Percentiles rank a stretch among this genome's conserved stretches.
These are phyloP conservation scores for Cercospora zeina DNA, from an alignment of 2,329 filamentous ascomycete genomes.

Conservation along the genomic window DNA sequence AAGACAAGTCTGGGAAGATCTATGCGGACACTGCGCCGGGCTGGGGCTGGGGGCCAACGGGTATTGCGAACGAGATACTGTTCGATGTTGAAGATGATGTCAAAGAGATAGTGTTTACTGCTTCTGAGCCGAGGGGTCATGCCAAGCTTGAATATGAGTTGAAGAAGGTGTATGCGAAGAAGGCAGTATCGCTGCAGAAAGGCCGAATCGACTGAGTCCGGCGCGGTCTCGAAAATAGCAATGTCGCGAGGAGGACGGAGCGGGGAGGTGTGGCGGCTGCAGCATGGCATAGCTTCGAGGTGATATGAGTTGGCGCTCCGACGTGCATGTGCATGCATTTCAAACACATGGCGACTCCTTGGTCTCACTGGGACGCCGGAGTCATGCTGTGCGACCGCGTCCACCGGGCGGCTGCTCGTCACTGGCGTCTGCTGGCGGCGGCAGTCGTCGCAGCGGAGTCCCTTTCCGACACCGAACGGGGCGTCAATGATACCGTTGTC, in stretches of 20 bases:
- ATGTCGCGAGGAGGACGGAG: not conserved
- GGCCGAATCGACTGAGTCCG: not conserved
- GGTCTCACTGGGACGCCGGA: constrained; percentile 1
- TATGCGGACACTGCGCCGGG: constrained; percentile 8
- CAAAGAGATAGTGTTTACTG: constrained; percentile 4
- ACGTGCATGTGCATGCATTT: not conserved
- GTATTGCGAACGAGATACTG: constrained; percentile 2
- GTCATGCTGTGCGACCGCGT: constrained; percentile 5
- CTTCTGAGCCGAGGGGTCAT: not conserved
- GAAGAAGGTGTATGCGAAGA: not conserved
- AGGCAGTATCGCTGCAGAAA: not conserved
- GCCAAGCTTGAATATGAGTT: constrained; percentile 5
- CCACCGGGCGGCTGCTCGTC: not conserved
- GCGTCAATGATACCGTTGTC: not conserved
- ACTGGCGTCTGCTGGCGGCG: not conserved
- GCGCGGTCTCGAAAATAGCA: not conserved
- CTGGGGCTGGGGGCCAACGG: constrained; percentile 8
- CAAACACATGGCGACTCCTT: not conserved
- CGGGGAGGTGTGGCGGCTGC: not conserved
- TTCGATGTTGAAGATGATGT: not conserved
- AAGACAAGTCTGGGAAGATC: not conserved
- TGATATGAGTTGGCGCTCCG: not conserved
- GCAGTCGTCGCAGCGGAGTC: not conserved
- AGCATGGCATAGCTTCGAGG: not conserved
- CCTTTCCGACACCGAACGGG: not conserved